These are phyloP conservation scores for Leccinum rimulosum DNA, from an alignment of 768 basidiomycete genomes.

Conservation along the genomic window DNA sequence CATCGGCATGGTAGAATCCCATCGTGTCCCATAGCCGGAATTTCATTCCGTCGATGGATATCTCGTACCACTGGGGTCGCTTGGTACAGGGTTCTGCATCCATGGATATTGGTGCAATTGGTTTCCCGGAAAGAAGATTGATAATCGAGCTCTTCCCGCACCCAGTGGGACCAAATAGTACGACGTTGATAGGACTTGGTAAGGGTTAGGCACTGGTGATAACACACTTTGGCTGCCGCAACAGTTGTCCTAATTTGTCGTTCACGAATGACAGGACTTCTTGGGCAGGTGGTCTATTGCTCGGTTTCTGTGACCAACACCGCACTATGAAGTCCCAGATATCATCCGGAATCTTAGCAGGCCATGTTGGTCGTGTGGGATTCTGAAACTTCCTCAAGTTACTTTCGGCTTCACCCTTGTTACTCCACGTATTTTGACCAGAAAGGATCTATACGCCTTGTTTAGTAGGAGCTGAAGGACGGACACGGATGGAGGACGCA, in stretches of 20 bases:
- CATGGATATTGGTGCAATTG: conserved; percentile 25
- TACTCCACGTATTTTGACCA: neutral
- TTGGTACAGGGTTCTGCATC: conserved; percentile 32
- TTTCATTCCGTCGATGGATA: neutral
- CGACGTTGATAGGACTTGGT: conserved; percentile 8
- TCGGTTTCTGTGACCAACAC: conserved; percentile 4
- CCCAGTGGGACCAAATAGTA: conserved; percentile 17
- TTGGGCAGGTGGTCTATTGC: neutral
- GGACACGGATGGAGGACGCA: neutral
- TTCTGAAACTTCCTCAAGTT: neutral
- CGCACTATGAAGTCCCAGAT: conserved; percentile 4
- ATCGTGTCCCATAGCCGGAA: conserved; percentile 27
- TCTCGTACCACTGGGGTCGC: conserved; percentile 1
- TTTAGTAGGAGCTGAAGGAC: neutral
- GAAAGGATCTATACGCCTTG: neutral
- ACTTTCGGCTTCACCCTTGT: neutral
- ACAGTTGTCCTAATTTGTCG: neutral
- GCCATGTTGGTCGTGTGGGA: conserved; percentile 1
- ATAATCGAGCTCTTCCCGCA: conserved; percentile 21
- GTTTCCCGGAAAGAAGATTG: conserved; percentile 16
- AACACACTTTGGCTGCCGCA: neutral
- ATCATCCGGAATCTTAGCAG: neutral
- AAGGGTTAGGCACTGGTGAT: neutral
- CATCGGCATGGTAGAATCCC: conserved; percentile 17
- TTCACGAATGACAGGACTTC: neutral